A percentile compares a stretch with the other conserved stretches of the same genome.
Evolutionary conservation across 805 yeast genomes (phyloP).

Genomic region (Suhomyces pyralidae): DNA sequence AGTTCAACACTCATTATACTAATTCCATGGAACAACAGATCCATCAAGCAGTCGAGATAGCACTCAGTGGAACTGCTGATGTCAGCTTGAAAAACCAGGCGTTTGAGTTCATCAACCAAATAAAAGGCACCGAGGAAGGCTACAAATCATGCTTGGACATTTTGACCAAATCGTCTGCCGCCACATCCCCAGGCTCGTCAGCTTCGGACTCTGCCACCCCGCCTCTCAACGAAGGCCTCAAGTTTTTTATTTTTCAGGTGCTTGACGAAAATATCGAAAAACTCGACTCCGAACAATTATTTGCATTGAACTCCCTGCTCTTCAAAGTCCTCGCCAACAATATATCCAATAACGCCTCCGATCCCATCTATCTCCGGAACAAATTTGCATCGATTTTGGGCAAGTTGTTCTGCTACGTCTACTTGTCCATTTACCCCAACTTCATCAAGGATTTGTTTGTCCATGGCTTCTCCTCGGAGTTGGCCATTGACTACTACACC

Average conservation of each 20-base stretch:
- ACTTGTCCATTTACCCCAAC: slow-evolving; percentile 28
- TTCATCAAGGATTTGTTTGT: slow-evolving; percentile 31
- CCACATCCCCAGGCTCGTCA: background rate
- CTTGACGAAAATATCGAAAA: slow-evolving; percentile 53
- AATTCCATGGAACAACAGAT: slow-evolving; percentile 55
- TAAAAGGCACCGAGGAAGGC: slow-evolving; percentile 53
- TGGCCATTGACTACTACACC: slow-evolving; percentile 67
- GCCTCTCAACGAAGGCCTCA: slow-evolving; percentile 49
- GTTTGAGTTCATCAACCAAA: slow-evolving; percentile 48
- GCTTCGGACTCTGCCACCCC: slow-evolving; percentile 9
- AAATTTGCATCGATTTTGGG: slow-evolving; percentile 35
- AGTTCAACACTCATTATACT: background rate
- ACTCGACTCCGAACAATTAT: slow-evolving; percentile 45
- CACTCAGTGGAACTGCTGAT: slow-evolving; percentile 68
- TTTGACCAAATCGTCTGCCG: slow-evolving; percentile 23
- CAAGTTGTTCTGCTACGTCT: slow-evolving; percentile 34
- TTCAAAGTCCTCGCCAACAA: slow-evolving; percentile 41
- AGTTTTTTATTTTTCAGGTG: slow-evolving; percentile 69
- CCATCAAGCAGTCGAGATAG: slow-evolving; percentile 84
- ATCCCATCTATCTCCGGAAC: slow-evolving; percentile 33
- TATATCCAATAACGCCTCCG: slow-evolving; percentile 13
- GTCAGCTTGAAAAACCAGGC: slow-evolving; percentile 54
- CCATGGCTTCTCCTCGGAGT: slow-evolving; percentile 15
- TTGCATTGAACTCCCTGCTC: slow-evolving; percentile 45
- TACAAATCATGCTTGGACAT: slow-evolving; percentile 54